A percentile compares a stretch with the other conserved stretches of the same genome.
Conservation (phyloP, 2,329 filamentous ascomycete species). For the Polytolypa hystricis region DNA sequence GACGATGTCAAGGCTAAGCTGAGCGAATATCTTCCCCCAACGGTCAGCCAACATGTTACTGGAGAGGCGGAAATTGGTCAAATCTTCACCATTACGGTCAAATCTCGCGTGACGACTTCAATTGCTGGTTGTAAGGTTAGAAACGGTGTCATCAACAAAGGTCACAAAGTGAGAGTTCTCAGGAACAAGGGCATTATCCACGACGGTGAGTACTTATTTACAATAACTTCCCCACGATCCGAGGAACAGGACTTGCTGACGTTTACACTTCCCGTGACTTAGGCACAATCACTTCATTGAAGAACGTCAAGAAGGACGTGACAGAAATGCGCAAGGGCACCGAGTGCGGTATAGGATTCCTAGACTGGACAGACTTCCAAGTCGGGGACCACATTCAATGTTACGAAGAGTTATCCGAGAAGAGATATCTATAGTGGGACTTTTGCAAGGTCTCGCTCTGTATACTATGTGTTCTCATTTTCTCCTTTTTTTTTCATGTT, state of each 20-base stretch:
- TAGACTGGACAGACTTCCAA: slow-evolving; percentile 65
- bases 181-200: slow-evolving; percentile 61
- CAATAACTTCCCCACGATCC: background rate
- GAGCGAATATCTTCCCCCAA: slow-evolving; percentile 56
- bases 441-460: slow-evolving; percentile 1
- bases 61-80: slow-evolving; percentile 82
- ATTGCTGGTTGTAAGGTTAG: slow-evolving; percentile 82
- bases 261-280: slow-evolving; percentile 7
- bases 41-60: slow-evolving; percentile 57
- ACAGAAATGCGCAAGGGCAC: slow-evolving; percentile 78
- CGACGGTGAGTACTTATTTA: slow-evolving; percentile 54
- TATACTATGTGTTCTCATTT: slow-evolving; percentile 1
- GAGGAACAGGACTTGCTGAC: background rate
- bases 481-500: slow-evolving; percentile 5
- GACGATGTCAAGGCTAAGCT: slow-evolving; percentile 46
- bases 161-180: slow-evolving; percentile 58
- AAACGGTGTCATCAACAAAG: slow-evolving; percentile 61
- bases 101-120: slow-evolving; percentile 56
- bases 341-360: slow-evolving; percentile 88
- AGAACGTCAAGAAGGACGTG: slow-evolving; percentile 87
- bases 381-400: slow-evolving; percentile 79
- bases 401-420: slow-evolving; percentile 68
- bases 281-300: slow-evolving; percentile 74
- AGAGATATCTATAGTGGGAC: slow-evolving; percentile 40
- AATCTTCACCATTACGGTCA: slow-evolving; percentile 73